Evolutionary conservation across 2,329 filamentous ascomycete genomes (phyloP).

Genomic region (Bipolaris bicolor): DNA sequence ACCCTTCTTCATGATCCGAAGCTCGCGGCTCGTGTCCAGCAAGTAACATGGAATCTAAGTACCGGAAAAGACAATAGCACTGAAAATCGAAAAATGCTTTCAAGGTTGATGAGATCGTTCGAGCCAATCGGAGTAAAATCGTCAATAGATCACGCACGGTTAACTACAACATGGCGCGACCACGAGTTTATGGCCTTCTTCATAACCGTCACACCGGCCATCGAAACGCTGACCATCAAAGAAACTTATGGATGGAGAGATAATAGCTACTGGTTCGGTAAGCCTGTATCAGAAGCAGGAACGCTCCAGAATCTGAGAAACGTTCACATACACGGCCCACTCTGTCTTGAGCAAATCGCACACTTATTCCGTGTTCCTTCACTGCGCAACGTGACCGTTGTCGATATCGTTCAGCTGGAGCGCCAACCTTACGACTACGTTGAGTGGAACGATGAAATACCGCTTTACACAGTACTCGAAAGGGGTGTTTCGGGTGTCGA

Average conservation of each 20-base stretch:
- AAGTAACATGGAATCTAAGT: slow-evolving; percentile 6
- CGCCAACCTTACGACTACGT: not conserved
- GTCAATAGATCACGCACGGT: not conserved
- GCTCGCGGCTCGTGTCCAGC: slow-evolving; percentile 4
- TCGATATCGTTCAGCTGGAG: slow-evolving; percentile 4
- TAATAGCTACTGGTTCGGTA: slow-evolving; percentile 5
- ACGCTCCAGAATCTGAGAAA: not conserved
- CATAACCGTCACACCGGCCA: slow-evolving; percentile 3
- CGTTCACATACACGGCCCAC: slow-evolving; percentile 9
- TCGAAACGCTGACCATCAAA: slow-evolving; percentile 5
- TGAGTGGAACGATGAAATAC: slow-evolving; percentile 6
- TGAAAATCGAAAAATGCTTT: not conserved
- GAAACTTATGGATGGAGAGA: slow-evolving; percentile 6
- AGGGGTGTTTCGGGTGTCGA: slow-evolving; percentile 1
- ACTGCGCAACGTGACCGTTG: not conserved
- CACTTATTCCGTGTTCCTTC: slow-evolving; percentile 12
- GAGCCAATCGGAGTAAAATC: not conserved
- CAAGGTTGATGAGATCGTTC: not conserved
- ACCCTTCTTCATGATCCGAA: slow-evolving; percentile 1
- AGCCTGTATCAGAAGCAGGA: not conserved
- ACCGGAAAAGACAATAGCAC: not conserved
- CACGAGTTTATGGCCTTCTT: slow-evolving; percentile 7
- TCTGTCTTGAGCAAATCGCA: slow-evolving; percentile 9
- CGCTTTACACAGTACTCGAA: slow-evolving; percentile 6
- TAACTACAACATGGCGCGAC: not conserved